Evolutionary conservation across 257 asterid genomes (phyloP), one percentile per base, ranked within the genome.

Genomic region (Striga asiatica): DNA sequence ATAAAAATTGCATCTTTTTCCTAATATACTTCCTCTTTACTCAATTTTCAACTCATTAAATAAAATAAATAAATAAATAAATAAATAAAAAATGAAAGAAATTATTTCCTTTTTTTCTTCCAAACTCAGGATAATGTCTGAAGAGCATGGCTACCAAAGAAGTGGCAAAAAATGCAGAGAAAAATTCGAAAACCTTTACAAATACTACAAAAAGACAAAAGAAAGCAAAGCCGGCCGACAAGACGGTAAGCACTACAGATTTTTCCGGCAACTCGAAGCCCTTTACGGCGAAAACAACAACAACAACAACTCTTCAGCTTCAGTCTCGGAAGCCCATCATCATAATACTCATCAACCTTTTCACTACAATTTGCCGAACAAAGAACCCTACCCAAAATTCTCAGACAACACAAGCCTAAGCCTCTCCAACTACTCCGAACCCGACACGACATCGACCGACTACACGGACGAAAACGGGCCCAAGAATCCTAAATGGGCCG

Each of bases 161-260:
- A 84, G 88, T 54, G 97, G 99, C 29, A 92, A 88, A 63, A 92
- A 92, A 74, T 92, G 99, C 80, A 83, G 95, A 60, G 99, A 92
- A 74, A 92, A 92, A 49, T 92, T 92, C 18, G 99, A 92, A 71
- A 92, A 92, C 61, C 59, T 92, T 67, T 88, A 92, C 80, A 92
- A 92, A 60, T 92, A 92, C 68, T 92, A 92, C 94, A 92, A 88
- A 63, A 92, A 92, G 78, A 92, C 97, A 11, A 92, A 83, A 68
- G 97, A 79, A 60, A 95, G 97, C 17, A 92, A 88, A 38, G 95
- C 95, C 5, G 92, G 97, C 2, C 75, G 99, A 46, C 99, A 92
- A 66, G 97, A 92, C 50, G 99, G 99, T 8, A 92, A 92, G 41
- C 95, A 85, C 48, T 92, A 92, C 71, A 73, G 99, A 61, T 92